Evolutionary conservation across 306 rosid genomes (phyloP).

Genomic region (Lathyrus oleraceus): DNA sequence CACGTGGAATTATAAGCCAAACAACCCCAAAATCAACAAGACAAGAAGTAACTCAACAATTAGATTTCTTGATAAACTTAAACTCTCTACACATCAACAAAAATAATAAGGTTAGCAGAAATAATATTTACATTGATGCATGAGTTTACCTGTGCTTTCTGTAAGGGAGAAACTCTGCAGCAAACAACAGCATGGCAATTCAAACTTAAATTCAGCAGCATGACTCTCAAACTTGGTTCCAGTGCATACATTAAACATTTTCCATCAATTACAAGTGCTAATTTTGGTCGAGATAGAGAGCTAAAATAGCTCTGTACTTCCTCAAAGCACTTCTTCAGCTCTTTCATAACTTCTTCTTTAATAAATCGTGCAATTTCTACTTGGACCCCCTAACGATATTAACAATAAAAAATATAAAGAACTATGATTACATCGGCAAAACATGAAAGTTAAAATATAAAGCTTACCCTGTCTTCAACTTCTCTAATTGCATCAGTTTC

Average conservation of each 20-base stretch:
- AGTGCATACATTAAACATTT: constrained; percentile 91
- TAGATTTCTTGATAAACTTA: constrained; percentile 19
- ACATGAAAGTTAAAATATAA: constrained; percentile 11
- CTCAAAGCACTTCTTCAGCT: constrained; percentile 62
- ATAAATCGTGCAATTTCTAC: constrained; percentile 86
- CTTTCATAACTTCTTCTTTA: constrained; percentile 67
- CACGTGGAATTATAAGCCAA: constrained; percentile 21
- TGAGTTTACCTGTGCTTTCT: constrained; percentile 87
- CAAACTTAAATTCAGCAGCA: constrained; percentile 74
- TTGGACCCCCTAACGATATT: constrained; percentile 78
- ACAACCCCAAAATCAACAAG: constrained; percentile 10
- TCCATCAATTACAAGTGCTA: constrained; percentile 85
- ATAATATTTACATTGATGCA: constrained; percentile 6
- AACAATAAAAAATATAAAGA: constrained; percentile 20
- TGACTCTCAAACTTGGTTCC: constrained; percentile 78
- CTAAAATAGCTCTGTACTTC: constrained; percentile 59
- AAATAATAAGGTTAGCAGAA: constrained; percentile 13
- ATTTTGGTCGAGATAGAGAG: constrained; percentile 57
- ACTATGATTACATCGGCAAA: constrained; percentile 14
- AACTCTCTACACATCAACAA: neutral
- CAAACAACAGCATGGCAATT: constrained; percentile 92
- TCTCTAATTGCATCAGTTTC: constrained; percentile 94
- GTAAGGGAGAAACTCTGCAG: constrained; percentile 98
- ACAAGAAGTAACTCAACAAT: constrained; percentile 24
- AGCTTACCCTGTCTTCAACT: constrained; percentile 82